phyloP scores from a whole-genome alignment of 768 basidiomycete species.

The Megacollybia marginata region DNA sequence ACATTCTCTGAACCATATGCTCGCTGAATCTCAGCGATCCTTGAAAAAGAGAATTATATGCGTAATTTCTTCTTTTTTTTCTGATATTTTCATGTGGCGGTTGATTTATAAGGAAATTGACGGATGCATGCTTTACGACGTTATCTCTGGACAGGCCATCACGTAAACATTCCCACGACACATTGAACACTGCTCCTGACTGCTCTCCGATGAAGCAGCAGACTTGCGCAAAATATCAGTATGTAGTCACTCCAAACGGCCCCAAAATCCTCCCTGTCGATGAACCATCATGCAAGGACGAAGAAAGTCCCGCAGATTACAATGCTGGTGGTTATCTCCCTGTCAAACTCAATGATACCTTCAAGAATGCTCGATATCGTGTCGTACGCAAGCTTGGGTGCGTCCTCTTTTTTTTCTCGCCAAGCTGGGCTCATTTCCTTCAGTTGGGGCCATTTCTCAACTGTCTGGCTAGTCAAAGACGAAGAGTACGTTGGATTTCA shows the following conservation, averaged over 20 bases:
- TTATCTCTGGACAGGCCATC: too few species aligned
- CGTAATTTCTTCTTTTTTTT: too few species aligned
- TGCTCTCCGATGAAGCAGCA: slow-evolving; percentile 45
- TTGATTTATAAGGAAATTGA: too few species aligned
- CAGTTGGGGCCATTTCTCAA: slow-evolving; percentile 94
- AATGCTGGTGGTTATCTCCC: slow-evolving; percentile 77
- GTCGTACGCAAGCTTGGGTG: slow-evolving; percentile 89
- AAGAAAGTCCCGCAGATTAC: slow-evolving; percentile 80
- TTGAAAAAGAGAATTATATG: too few species aligned
- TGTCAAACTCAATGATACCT: slow-evolving; percentile 74
- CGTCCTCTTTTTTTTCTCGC: slow-evolving; percentile 12
- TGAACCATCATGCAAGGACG: slow-evolving; percentile 61
- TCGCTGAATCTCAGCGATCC: too few species aligned
- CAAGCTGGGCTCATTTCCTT: slow-evolving; percentile 13
- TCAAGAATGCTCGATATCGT: slow-evolving; percentile 78
- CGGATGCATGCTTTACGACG: too few species aligned
- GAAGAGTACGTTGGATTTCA: slow-evolving; percentile 35
- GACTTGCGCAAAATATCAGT: slow-evolving; percentile 67
- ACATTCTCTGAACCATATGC: too few species aligned
- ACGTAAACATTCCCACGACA: too few species aligned
- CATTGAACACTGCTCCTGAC: too few species aligned
- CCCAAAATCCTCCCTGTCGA: slow-evolving; percentile 68
- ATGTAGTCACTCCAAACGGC: slow-evolving; percentile 58
- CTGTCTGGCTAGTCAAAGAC: slow-evolving; percentile 88
- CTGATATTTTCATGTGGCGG: too few species aligned